Evolutionary conservation across 1,139 yeast species (phyloP), one percentile per base, ranked within the genome.

Genomic region (Saccharomyces hybrid): DNA sequence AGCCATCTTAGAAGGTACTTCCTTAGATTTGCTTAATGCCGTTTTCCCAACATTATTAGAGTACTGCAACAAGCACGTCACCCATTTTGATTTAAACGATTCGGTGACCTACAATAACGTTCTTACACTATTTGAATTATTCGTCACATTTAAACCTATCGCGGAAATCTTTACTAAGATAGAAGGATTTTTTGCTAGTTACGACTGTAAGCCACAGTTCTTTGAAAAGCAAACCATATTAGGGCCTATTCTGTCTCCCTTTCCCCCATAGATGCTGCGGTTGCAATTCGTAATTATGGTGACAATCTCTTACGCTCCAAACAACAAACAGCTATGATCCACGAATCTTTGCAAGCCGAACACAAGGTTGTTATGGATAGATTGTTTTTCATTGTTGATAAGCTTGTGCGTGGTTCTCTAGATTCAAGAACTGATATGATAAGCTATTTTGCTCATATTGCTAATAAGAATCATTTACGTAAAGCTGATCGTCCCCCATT

Each of bases 401-500:
- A 81, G 63, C 78, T 93, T 52, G 80, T 93, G n/a, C 78, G 98
- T 59, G 88, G 91, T 0, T 83, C 90, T 1, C 71, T 79, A 0
- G 74, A 76, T 42, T 79, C 96, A 0, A 78, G 98, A 59, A 73
- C 73, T 46, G 82, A 75, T 49, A 68, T 91, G 53, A 72, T 93
- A 58, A 70, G 75, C 53, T 90, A 86, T 78, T 82, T 91, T 69
- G 86, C 86, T 2, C 78, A 78, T 44, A 77, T 90, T 49, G 78
- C 89, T 21, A 88, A 91, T 64, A 76, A 81, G 56, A 90, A 91
- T 68, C 97, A 91, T 71, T 79, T 88, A 64, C 81, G 98, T 71
- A 80, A 88, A 62, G 97, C 97, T 50, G 83, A 88, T 61, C 96
- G 88, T 69, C 87, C 93, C 3, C 85, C 87, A 63, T 79, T 81